Percentiles rank a stretch among this genome's conserved stretches.
Evolutionary conservation across 176 grass and related monocot genomes (phyloP).

Genomic region (Guadua angustifolia): DNA sequence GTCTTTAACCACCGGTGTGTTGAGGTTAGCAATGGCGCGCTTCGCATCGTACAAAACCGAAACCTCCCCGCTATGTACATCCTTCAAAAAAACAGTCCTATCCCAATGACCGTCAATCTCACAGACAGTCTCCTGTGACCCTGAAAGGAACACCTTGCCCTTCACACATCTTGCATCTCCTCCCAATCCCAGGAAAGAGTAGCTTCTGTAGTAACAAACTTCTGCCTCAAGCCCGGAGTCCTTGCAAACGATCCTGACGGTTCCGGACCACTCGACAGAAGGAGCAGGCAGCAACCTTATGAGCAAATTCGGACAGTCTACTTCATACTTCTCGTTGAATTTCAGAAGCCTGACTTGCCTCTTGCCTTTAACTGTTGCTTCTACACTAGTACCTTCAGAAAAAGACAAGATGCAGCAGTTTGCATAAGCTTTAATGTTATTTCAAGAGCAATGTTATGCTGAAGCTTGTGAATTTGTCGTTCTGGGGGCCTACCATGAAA

Average conservation of each 20-base stretch:
- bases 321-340: constrained; percentile 63
- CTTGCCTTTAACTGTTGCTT: constrained; percentile 66
- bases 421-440: not conserved
- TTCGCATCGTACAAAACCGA: constrained; percentile 64
- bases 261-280: constrained; percentile 65
- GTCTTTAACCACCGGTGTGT: constrained; percentile 54
- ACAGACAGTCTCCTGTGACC: constrained; percentile 33
- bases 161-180: constrained; percentile 62
- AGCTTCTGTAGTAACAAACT: constrained; percentile 57
- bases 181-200: constrained; percentile 69
- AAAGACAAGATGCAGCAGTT: not conserved
- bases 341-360: constrained; percentile 55
- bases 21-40: constrained; percentile 59
- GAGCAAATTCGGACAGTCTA: constrained; percentile 76
- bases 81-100: constrained; percentile 58
- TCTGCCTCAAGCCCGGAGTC: constrained; percentile 69
- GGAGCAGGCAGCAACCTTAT: constrained; percentile 69
- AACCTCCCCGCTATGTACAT: constrained; percentile 57
- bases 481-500: constrained; percentile 60
- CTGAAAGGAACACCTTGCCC: constrained; percentile 56
- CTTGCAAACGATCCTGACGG: constrained; percentile 60
- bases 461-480: not conserved
- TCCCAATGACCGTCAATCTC: constrained; percentile 89
- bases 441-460: constrained; percentile 10
- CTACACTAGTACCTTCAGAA: constrained; percentile 63